Evolutionary conservation across 306 rosid genomes (phyloP), one percentile per base, ranked within the genome.

Genomic region (Medicago lupulina): DNA sequence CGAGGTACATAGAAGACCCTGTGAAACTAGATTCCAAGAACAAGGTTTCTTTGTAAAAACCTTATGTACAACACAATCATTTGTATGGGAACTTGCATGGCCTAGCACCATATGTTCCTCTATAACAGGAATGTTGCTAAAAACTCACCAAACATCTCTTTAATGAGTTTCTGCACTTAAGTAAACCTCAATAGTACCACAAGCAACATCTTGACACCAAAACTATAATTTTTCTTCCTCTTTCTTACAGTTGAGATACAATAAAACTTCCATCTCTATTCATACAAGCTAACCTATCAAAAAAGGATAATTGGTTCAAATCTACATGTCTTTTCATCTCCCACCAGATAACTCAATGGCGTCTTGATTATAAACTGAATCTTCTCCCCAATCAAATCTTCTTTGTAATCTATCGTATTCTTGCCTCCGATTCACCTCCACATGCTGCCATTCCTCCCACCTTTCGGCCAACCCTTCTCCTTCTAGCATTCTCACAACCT

Each of bases 381-480:
- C 98, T 82, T 96, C 99, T 40, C 97, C 97, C 98, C 98, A 96
- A 76, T 96, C 96, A 76, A 96, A 92, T 82, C 99, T 89, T 89
- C 99, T 84, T 70, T 96, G 98, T 28, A 92, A 70, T 75, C 98
- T 88, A 63, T 96, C 98, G 2, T 89, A 88, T 79, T 96, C 98
- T 80, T 92, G 90, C 84, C 98, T 86, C 21, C 99, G 90, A 60
- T 79, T 86, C 69, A 96, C 97, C 84, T 96, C 99, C 58, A 90
- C 90, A 51, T 82, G 86, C 82, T 92, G 99, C 99, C 99, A 96
- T 73, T 92, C 98, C 76, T 96, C 98, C 99, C 99, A 96, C 83
- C 98, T 81, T 90, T 96, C 97, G 9, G 99, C 99, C 59, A 96
- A 93, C 21, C 99, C 99, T 82, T 96, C 99, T 44, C 98, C 99